Conservation (phyloP, 2,329 filamentous ascomycete species). For the Alternaria metachromatica region DNA sequence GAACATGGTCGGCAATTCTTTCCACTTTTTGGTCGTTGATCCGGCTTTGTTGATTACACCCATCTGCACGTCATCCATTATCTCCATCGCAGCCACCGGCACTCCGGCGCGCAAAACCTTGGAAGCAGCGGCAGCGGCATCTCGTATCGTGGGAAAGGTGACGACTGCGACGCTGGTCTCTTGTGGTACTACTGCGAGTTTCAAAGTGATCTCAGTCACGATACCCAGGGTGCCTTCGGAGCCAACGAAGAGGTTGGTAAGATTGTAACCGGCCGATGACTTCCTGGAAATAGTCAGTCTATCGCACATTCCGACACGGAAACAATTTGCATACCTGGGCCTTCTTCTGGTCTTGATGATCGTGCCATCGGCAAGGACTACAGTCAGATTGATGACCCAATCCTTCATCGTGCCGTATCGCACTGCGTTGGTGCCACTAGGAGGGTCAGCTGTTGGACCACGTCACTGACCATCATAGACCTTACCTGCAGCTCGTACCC, state of each 20-base stretch:
- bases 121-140: conserved; percentile 76
- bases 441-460: conserved; percentile 16
- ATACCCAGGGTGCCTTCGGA: conserved; percentile 82
- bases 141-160: conserved; percentile 77
- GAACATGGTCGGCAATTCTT: conserved; percentile 78
- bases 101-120: conserved; percentile 77
- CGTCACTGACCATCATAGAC: background rate
- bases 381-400: conserved; percentile 83
- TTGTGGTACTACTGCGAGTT: conserved; percentile 77
- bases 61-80: conserved; percentile 92
- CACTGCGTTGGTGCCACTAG: conserved; percentile 78
- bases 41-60: conserved; percentile 78
- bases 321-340: conserved; percentile 59
- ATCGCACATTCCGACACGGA: conserved; percentile 8
- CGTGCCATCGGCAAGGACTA: conserved; percentile 78
- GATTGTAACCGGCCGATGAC: conserved; percentile 82
- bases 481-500: conserved; percentile 68
- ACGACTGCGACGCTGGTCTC: conserved; percentile 80
- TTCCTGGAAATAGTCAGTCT: conserved; percentile 55
- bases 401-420: conserved; percentile 88
- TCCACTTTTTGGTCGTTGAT: conserved; percentile 74
- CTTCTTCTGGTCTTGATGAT: conserved; percentile 79
- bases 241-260: conserved; percentile 80
- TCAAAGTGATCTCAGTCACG: conserved; percentile 83
- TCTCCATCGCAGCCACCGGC: conserved; percentile 78